Evolutionary conservation across 495 filamentous ascomycete genomes (phyloP).

Genomic region (Trichoderma asperelloides): DNA sequence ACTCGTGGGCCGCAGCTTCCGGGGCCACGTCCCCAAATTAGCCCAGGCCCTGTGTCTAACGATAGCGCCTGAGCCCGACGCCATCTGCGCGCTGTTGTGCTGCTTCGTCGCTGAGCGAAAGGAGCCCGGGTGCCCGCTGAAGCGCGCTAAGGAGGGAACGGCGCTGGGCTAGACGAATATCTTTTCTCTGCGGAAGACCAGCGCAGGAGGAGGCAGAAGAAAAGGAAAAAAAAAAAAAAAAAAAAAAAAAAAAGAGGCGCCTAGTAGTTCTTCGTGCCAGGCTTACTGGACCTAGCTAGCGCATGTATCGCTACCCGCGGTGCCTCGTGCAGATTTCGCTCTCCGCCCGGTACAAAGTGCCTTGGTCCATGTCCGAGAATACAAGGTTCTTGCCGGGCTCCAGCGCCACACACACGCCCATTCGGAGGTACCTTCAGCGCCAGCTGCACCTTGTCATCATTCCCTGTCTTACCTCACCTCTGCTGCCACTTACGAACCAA

Average conservation of each 20-base stretch:
- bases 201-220: neutral
- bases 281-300: too few relatives aligned
- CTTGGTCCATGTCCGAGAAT: neutral
- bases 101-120: neutral
- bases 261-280: too few relatives aligned
- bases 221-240: neutral
- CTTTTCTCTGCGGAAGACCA: too few relatives aligned
- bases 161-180: neutral
- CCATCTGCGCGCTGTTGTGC: neutral
- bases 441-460: conserved; percentile 7
- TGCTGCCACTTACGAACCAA: conserved; percentile 2
- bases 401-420: neutral
- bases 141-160: neutral
- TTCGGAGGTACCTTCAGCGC: too few relatives aligned
- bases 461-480: conserved; percentile 4
- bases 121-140: neutral
- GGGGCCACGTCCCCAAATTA: conserved; percentile 4
- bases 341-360: neutral
- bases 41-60: neutral
- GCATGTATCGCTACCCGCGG: neutral
- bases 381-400: neutral
- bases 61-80: neutral
- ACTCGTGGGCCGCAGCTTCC: conserved; percentile 5
- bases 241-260: neutral
- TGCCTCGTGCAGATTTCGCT: neutral